phyloP scores from a whole-genome alignment of 441 rosid species.

The Euphorbia schlechtendalii region DNA sequence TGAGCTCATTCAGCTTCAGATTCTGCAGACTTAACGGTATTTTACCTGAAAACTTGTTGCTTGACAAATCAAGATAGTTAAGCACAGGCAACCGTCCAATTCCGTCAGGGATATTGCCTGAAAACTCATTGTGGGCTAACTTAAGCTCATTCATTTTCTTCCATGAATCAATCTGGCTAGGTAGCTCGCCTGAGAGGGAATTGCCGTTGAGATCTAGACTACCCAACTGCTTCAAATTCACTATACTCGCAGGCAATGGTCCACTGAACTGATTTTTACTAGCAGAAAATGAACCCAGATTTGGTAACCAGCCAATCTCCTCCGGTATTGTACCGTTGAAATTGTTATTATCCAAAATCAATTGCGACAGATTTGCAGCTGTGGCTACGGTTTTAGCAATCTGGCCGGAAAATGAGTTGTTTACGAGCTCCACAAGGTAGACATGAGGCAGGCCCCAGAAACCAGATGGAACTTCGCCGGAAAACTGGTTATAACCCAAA shows the following conservation, averaged over 20 bases:
- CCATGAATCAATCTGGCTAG: constrained; percentile 51
- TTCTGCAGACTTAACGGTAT: constrained; percentile 66
- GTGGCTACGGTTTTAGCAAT: constrained; percentile 47
- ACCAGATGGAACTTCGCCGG: constrained; percentile 62
- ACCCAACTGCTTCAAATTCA: constrained; percentile 46
- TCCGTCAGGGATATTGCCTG: constrained; percentile 57
- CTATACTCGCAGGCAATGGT: constrained; percentile 51
- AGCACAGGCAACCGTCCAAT: constrained; percentile 71
- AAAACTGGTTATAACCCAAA: constrained; percentile 50
- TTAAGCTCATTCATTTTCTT: constrained; percentile 80
- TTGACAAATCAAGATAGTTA: constrained; percentile 84
- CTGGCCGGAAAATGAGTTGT: constrained; percentile 65
- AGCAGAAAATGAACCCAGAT: constrained; percentile 50
- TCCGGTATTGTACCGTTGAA: constrained; percentile 66
- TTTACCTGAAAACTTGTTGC: constrained; percentile 51
- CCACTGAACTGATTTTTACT: constrained; percentile 61
- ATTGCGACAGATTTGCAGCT: constrained; percentile 56
- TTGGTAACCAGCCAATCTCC: constrained; percentile 56
- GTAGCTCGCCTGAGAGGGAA: constrained; percentile 59
- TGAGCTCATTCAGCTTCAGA: constrained; percentile 80
- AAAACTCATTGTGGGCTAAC: constrained; percentile 50
- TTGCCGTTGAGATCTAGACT: constrained; percentile 72
- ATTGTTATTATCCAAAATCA: constrained; percentile 52
- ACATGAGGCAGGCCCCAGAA: constrained; percentile 91
- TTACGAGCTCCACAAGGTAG: constrained; percentile 53